Evolutionary conservation across 2,329 filamentous ascomycete species (phyloP).

Genomic region (Colletotrichum orchidophilum): DNA sequence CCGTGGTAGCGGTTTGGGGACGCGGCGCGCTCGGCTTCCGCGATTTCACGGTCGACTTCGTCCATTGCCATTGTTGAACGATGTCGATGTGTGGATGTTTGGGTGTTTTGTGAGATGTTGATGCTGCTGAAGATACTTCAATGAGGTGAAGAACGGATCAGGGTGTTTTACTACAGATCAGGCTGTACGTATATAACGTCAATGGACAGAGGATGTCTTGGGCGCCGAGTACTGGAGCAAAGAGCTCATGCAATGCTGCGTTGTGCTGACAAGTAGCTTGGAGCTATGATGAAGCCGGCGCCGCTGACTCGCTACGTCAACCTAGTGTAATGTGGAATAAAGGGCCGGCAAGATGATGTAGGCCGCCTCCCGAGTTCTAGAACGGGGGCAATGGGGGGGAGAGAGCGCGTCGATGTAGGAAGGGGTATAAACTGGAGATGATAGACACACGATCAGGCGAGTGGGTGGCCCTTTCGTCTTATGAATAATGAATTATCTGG

Average conservation of each 20-base stretch:
- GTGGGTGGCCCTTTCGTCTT: constrained; percentile 19
- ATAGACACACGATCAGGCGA: neutral
- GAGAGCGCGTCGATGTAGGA: neutral
- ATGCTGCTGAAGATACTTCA: neutral
- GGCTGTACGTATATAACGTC: neutral
- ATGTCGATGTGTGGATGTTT: neutral
- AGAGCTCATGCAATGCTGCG: constrained; percentile 12
- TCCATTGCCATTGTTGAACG: constrained; percentile 53
- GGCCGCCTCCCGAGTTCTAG: constrained; percentile 2
- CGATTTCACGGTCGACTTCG: constrained; percentile 63
- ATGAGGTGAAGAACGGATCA: neutral
- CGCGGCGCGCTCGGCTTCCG: constrained; percentile 64
- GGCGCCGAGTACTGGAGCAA: neutral
- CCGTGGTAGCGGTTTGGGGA: constrained; percentile 49
- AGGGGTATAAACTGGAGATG: constrained; percentile 29
- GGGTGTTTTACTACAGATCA: neutral
- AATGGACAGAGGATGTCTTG: neutral
- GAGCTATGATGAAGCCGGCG: constrained; percentile 13
- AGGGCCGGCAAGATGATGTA: neutral
- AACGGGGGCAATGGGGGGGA: constrained; percentile 11
- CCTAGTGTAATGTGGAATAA: constrained; percentile 2
- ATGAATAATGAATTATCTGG: neutral
- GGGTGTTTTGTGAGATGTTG: neutral
- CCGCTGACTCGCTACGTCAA: constrained; percentile 21
- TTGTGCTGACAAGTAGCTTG: constrained; percentile 4